Conservation (phyloP, 2,329 filamentous ascomycete species). For the Pyrenophora teres region DNA sequence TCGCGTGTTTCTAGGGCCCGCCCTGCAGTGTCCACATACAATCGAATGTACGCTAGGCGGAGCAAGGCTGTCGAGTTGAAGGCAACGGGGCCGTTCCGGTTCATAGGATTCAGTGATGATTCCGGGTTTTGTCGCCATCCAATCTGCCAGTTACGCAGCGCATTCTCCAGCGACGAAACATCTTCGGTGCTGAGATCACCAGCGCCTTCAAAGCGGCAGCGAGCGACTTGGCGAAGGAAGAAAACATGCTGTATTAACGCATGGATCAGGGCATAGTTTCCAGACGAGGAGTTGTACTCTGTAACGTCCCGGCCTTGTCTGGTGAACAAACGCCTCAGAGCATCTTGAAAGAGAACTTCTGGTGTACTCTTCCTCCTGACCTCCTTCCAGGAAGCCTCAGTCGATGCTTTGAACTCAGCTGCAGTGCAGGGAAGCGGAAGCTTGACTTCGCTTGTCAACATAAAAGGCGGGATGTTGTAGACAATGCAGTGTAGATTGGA, state of each 20-base stretch:
- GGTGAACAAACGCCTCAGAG: constrained; percentile 41
- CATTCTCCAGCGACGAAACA: constrained; percentile 50
- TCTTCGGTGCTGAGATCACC: constrained; percentile 47
- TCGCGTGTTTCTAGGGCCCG: constrained; percentile 69
- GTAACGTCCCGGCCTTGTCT: constrained; percentile 40
- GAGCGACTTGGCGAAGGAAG: constrained; percentile 62
- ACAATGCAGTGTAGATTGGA: constrained; percentile 66
- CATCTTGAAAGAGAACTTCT: constrained; percentile 40
- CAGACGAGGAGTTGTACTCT: constrained; percentile 46
- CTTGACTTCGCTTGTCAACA: constrained; percentile 60
- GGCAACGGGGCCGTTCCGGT: constrained; percentile 64
- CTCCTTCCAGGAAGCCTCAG: constrained; percentile 56
- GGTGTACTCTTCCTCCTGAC: constrained; percentile 29
- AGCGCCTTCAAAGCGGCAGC: constrained; percentile 40
- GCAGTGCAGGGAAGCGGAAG: constrained; percentile 60
- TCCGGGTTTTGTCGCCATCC: constrained; percentile 49
- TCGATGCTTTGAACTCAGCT: constrained; percentile 61
- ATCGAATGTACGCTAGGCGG: constrained; percentile 66
- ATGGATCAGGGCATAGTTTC: constrained; percentile 74
- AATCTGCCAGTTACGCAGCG: constrained; percentile 50
- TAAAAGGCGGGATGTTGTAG: constrained; percentile 64
- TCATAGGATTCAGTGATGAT: constrained; percentile 55
- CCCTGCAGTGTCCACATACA: constrained; percentile 69
- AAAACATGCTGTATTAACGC: constrained; percentile 75
- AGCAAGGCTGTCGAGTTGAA: constrained; percentile 68